phyloP scores from a whole-genome alignment of 1,284 basidiomycete species.

The Sanghuangporus weigelae region DNA sequence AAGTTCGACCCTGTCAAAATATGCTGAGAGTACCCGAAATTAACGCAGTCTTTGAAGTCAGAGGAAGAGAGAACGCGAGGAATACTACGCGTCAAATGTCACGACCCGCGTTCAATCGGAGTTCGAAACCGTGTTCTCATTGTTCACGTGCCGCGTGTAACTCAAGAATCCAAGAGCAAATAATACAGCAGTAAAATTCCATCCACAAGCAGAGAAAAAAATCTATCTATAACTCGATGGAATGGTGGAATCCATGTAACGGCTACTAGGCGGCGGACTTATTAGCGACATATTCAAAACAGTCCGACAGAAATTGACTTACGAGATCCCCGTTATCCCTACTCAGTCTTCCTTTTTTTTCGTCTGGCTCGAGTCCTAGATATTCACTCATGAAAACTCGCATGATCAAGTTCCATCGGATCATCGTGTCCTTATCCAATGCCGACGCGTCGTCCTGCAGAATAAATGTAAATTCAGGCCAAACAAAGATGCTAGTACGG shows the following conservation, averaged over 20 bases:
- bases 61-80: neutral
- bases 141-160: neutral
- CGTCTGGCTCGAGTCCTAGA: constrained; percentile 59
- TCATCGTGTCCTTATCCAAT: constrained; percentile 82
- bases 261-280: constrained; percentile 10
- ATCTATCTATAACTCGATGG: constrained; percentile 6
- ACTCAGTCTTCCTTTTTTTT: constrained; percentile 17
- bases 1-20: neutral
- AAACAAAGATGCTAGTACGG: neutral
- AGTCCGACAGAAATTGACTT: neutral
- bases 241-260: constrained; percentile 5
- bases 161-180: neutral
- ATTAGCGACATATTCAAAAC: neutral
- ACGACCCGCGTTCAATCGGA: neutral
- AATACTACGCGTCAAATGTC: neutral
- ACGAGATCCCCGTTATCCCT: constrained; percentile 18
- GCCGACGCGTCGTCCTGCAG: constrained; percentile 83
- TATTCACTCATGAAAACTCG: constrained; percentile 91
- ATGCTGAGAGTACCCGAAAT: neutral
- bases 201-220: neutral
- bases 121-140: neutral
- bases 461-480: neutral
- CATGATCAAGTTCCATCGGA: constrained; percentile 86
- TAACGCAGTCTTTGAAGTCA: too few species aligned
- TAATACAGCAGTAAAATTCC: neutral